phyloP scores from a whole-genome alignment of 1,139 yeast species.

The Meyerozyma guilliermondii region DNA sequence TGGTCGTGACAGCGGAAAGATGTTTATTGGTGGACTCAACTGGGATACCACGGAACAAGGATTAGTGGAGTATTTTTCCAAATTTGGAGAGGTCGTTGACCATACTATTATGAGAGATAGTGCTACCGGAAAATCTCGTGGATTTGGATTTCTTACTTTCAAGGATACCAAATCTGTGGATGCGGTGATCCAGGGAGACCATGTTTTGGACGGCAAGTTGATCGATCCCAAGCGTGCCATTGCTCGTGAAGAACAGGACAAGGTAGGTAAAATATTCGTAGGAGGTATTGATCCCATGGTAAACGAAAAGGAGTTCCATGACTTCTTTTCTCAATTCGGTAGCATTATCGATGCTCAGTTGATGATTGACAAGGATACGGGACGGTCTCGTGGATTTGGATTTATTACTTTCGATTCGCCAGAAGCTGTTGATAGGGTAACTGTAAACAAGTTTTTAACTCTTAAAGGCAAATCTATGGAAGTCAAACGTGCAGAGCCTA shows the following conservation, averaged over 20 bases:
- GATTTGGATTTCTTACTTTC: conserved; percentile 93
- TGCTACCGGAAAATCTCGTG: conserved; percentile 88
- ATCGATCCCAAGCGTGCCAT: conserved; percentile 98
- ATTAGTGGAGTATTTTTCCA: conserved; percentile 73
- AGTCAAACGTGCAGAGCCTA: conserved; percentile 97
- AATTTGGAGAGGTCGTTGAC: conserved; percentile 87
- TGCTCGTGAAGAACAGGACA: conserved; percentile 97
- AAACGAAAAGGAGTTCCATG: conserved; percentile 85
- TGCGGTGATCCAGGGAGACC: conserved; percentile 82
- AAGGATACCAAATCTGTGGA: conserved; percentile 79
- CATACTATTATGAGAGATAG: conserved; percentile 93
- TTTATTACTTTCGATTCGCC: conserved; percentile 95
- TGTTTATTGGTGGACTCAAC: conserved; percentile 97
- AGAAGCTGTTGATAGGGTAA: conserved; percentile 89
- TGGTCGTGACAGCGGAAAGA: conserved; percentile 65
- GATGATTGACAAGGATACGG: conserved; percentile 97
- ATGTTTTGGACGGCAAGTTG: conserved; percentile 89
- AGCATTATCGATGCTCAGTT: conserved; percentile 93
- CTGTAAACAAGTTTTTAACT: conserved; percentile 74
- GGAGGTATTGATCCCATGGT: conserved; percentile 98
- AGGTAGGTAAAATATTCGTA: conserved; percentile 94
- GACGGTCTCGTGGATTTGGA: conserved; percentile 97
- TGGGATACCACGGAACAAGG: conserved; percentile 97
- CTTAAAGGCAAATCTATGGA: conserved; percentile 91
- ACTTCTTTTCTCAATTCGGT: conserved; percentile 86